These are phyloP conservation scores for Lavandula angustifolia DNA, from an alignment of 257 asterid species.

Conservation along the genomic window DNA sequence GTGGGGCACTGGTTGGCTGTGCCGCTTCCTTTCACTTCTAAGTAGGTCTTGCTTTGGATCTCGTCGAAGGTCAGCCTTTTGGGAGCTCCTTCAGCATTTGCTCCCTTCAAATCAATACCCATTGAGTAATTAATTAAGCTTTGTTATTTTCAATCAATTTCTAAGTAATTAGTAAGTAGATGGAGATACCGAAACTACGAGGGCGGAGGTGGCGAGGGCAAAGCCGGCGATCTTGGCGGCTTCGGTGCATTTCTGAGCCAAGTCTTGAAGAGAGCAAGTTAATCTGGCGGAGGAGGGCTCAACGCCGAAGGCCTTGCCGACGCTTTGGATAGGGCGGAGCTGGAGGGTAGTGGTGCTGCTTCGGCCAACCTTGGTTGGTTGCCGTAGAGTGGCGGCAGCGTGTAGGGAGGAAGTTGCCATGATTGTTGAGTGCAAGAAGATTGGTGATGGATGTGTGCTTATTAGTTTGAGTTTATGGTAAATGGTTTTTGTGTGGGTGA, in stretches of 20 bases:
- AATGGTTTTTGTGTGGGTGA: too few species aligned
- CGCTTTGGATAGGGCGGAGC: conserved; percentile 56
- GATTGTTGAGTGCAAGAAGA: background rate
- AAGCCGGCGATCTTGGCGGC: conserved; percentile 96
- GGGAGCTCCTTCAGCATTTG: conserved; percentile 79
- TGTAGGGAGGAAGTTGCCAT: conserved; percentile 83
- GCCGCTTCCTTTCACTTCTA: conserved; percentile 93
- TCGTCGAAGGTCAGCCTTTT: conserved; percentile 85
- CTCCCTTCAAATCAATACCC: conserved; percentile 55
- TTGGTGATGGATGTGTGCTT: background rate
- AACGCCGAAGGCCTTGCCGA: conserved; percentile 65
- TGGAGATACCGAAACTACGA: conserved; percentile 67
- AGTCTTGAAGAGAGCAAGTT: conserved; percentile 84
- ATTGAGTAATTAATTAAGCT: background rate
- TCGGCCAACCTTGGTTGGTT: conserved; percentile 72
- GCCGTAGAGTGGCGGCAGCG: conserved; percentile 92
- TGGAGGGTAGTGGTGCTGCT: conserved; percentile 54
- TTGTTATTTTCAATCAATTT: background rate
- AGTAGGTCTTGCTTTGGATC: conserved; percentile 91
- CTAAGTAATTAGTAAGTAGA: too few species aligned
- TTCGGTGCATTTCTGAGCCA: conserved; percentile 76
- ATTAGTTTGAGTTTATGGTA: too few species aligned
- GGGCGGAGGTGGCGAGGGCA: conserved; percentile 98
- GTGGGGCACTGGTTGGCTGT: conserved; percentile 99
- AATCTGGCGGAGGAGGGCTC: conserved; percentile 52